Conservation (phyloP, 2,329 filamentous ascomycete genomes). For the Trichoderma breve region DNA sequence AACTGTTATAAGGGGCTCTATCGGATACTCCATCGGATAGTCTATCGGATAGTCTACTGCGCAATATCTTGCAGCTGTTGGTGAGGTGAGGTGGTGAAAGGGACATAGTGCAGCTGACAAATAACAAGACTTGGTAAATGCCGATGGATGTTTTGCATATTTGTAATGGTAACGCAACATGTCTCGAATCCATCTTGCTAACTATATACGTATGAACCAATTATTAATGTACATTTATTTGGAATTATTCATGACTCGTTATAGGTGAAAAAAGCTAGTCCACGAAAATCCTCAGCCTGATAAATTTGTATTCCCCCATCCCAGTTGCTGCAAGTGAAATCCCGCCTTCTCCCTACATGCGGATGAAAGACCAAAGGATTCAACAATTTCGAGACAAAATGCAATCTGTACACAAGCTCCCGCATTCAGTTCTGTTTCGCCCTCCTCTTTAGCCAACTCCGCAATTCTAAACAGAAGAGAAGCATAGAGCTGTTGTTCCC, state of each 20-base stretch:
- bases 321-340: background rate
- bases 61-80: background rate
- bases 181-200: background rate
- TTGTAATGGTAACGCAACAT: background rate
- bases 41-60: background rate
- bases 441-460: background rate
- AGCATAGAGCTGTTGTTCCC: background rate
- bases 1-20: background rate
- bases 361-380: background rate
- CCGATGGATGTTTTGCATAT: background rate
- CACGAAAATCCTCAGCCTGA: background rate
- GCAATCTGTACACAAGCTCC: slow-evolving; percentile 4
- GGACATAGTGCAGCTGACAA: background rate
- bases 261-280: background rate
- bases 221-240: background rate
- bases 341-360: background rate
- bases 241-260: background rate
- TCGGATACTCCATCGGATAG: background rate
- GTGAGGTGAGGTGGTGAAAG: background rate
- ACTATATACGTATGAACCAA: background rate
- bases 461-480: background rate
- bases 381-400: slow-evolving; percentile 1
- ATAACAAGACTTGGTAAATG: background rate
- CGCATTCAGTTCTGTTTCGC: background rate
- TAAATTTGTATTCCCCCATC: background rate